Evolutionary conservation across 2,329 filamentous ascomycete genomes (phyloP), one percentile per base, ranked within the genome.

Genomic region (Fusarium metavorans): DNA sequence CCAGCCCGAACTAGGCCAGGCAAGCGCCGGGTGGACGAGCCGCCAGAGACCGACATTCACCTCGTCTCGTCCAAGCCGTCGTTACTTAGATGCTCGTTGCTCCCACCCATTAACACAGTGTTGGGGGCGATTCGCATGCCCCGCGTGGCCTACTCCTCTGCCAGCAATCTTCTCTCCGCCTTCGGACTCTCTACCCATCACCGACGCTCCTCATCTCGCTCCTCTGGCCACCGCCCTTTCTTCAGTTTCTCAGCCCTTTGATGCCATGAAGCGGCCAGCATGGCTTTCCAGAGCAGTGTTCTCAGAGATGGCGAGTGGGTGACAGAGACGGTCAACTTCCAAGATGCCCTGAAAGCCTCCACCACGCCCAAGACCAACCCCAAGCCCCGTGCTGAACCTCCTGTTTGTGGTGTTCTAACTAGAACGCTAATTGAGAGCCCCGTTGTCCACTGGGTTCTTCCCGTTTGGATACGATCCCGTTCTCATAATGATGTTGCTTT

Each of bases 401-500:
- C 92, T 7, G 84, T 82, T 23, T 89, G 92, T 69, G 97, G 95
- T 5, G 80, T 98, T 35, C 86, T 98, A 54, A 94, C 94, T 1
- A 92, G 90, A 78, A 98, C 95, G 0, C 81, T 97, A 34, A 86
- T 96, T 60, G 89, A 92, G 63, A 97, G 94, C 72, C 93, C 95
- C 2, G 86, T 93, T 39, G 88, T 93, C 66, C 92, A 92, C 79
- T 93, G 90, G 86, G 92, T 98, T 50, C 85, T 98, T 16, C 94
- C 95, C 14, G 94, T 92, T n/a, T 90, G 92, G 69, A 86, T 98
- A 68, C 89, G 95, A 67, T 92, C 92, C 65, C 86, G 87, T 61
- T 83, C 87, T 50, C 87, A 91, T 70, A 95, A 97, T 76, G 95
- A 98, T 84, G 90, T 98, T 73, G 92, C 95, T 41, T 95, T 98